phyloP scores from a whole-genome alignment of 2,329 filamentous ascomycete genomes.

The Phaeosphaeriaceae sp. region DNA sequence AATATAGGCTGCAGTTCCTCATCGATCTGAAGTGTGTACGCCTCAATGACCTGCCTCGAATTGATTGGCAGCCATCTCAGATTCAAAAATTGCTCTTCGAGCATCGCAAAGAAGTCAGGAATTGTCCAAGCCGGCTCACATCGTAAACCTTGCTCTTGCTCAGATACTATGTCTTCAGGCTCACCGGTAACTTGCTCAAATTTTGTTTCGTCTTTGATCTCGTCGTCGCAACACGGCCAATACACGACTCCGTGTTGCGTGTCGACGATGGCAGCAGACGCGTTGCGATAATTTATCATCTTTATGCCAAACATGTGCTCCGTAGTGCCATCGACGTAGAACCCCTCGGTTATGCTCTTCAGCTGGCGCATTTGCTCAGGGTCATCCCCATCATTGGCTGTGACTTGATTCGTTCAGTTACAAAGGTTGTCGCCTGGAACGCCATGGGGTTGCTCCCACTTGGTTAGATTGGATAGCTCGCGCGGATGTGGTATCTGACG shows the following conservation, averaged over 20 bases:
- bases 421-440: not conserved
- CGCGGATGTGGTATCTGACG: slow-evolving; percentile 18
- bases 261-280: slow-evolving; percentile 14
- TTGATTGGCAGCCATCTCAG: not conserved
- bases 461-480: not conserved
- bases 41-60: not conserved
- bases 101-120: slow-evolving; percentile 17
- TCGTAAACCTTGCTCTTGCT: slow-evolving; percentile 17
- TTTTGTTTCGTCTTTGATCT: not conserved
- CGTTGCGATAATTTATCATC: not conserved
- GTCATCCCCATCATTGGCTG: not conserved
- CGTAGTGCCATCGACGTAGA: slow-evolving; percentile 4
- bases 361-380: slow-evolving; percentile 1
- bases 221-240: slow-evolving; percentile 10
- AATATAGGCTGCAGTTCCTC: slow-evolving; percentile 6
- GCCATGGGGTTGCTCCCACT: not conserved
- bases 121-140: slow-evolving; percentile 15
- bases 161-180: not conserved
- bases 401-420: not conserved
- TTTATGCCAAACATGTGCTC: slow-evolving; percentile 20
- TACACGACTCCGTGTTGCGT: slow-evolving; percentile 13
- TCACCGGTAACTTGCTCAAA: not conserved
- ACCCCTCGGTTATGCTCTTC: slow-evolving; percentile 3
- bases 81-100: slow-evolving; percentile 12
- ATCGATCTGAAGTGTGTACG: not conserved